Evolutionary conservation across 2,329 filamentous ascomycete species (phyloP).

Genomic region (Cryphonectria nitschkei): DNA sequence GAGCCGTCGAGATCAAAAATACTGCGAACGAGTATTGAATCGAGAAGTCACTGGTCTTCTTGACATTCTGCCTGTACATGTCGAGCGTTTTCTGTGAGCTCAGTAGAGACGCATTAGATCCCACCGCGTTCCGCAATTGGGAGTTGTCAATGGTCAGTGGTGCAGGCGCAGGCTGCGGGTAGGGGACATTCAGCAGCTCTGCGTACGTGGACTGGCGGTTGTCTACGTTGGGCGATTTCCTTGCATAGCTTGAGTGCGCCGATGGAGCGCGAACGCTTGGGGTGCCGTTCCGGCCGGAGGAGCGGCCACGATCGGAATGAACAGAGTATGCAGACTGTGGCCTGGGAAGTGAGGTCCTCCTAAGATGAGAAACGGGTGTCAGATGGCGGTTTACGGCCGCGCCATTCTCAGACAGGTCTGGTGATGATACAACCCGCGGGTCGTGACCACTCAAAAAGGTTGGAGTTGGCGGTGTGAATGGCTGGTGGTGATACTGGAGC

Average conservation of each 20-base stretch:
- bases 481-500: constrained; percentile 64
- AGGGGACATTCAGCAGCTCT: constrained; percentile 69
- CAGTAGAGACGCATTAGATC: constrained; percentile 87
- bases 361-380: constrained; percentile 59
- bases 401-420: constrained; percentile 55
- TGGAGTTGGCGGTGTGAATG: constrained; percentile 47
- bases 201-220: constrained; percentile 57
- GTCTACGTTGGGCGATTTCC: constrained; percentile 54
- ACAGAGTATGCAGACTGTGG: constrained; percentile 79
- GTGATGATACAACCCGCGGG: constrained; percentile 51
- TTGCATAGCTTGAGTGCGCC: constrained; percentile 46
- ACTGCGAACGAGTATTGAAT: constrained; percentile 97
- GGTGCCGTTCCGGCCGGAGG: constrained; percentile 51
- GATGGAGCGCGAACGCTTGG: constrained; percentile 53
- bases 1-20: constrained; percentile 87
- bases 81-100: constrained; percentile 93
- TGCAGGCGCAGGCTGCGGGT: constrained; percentile 75
- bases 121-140: constrained; percentile 76
- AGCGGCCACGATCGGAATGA: constrained; percentile 73
- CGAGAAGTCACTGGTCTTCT: constrained; percentile 89
- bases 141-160: constrained; percentile 79
- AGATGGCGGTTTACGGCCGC: constrained; percentile 63
- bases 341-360: constrained; percentile 64
- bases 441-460: constrained; percentile 46
- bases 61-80: constrained; percentile 96